Percentiles rank a stretch among this genome's conserved stretches.
phyloP scores from a whole-genome alignment of 805 yeast genomes.

The Kuraishia ogatae region DNA sequence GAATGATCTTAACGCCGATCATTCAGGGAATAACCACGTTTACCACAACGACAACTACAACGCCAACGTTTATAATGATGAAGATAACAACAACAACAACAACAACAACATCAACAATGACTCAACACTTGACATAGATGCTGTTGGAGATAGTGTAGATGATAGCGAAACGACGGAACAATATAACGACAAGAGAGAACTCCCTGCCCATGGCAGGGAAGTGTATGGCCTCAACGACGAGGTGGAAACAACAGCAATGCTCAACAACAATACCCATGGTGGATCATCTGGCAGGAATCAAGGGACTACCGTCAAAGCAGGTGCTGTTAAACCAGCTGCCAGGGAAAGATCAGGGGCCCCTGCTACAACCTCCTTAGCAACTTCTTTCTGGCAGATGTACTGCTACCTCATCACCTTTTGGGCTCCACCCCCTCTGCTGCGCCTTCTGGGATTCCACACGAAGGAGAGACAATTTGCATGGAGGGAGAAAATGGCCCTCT shows the following conservation, averaged over 20 bases:
- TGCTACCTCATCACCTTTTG: constrained; percentile 81
- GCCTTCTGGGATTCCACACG: constrained; percentile 67
- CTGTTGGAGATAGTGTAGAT: constrained; percentile 2
- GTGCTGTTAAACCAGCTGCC: background rate
- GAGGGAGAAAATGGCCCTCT: constrained; percentile 89
- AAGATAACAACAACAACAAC: constrained; percentile 11
- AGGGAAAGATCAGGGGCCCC: constrained; percentile 1
- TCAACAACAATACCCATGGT: background rate
- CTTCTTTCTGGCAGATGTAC: constrained; percentile 66
- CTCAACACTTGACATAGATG: background rate
- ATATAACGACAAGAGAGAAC: constrained; percentile 1
- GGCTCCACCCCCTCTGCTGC: constrained; percentile 75
- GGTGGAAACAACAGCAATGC: constrained; percentile 11
- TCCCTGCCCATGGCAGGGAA: constrained; percentile 32
- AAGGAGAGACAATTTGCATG: constrained; percentile 88
- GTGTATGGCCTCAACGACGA: constrained; percentile 59
- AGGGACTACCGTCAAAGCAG: background rate
- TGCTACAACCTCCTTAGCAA: constrained; percentile 17
- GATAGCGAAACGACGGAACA: background rate
- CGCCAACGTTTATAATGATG: constrained; percentile 5
- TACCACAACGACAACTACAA: background rate
- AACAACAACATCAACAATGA: constrained; percentile 7
- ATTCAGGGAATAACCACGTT: background rate
- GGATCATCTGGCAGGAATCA: background rate
- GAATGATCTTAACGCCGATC: background rate